These are phyloP conservation scores for Aspergillus fijiensis DNA, from an alignment of 2,329 filamentous ascomycete species.

Conservation along the genomic window DNA sequence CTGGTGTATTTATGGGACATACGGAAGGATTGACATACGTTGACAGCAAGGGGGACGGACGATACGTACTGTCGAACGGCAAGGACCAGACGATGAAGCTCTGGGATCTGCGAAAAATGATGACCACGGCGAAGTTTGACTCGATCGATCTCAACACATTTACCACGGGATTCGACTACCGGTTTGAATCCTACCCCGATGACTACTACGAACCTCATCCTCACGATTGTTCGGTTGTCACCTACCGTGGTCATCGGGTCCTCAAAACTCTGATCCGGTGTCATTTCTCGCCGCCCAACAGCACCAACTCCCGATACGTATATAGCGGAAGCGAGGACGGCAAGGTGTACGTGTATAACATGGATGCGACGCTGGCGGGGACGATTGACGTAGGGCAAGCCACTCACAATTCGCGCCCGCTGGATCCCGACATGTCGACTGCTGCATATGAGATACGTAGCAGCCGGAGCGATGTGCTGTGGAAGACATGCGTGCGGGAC, in stretches of 20 bases:
- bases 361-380: constrained; percentile 80
- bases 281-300: constrained; percentile 85
- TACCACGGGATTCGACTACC: constrained; percentile 64
- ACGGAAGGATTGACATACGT: constrained; percentile 66
- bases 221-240: constrained; percentile 87
- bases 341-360: constrained; percentile 86
- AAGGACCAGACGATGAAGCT: constrained; percentile 98
- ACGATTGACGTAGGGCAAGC: constrained; percentile 74
- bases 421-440: constrained; percentile 52
- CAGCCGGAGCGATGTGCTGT: constrained; percentile 54
- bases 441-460: constrained; percentile 58
- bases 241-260: constrained; percentile 86
- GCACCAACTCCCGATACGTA: constrained; percentile 86
- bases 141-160: constrained; percentile 53
- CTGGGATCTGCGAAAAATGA: constrained; percentile 91
- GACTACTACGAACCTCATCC: constrained; percentile 65
- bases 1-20: constrained; percentile 64
- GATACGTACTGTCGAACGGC: constrained; percentile 89
- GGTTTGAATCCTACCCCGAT: constrained; percentile 56
- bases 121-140: constrained; percentile 64
- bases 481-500: constrained; percentile 81
- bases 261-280: constrained; percentile 89
- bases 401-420: constrained; percentile 62
- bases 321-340: constrained; percentile 91
- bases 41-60: constrained; percentile 79